Evolutionary conservation across 2,329 filamentous ascomycete species (phyloP), one percentile per base, ranked within the genome.

Genomic region (Arthrobotrys sphaeroides): DNA sequence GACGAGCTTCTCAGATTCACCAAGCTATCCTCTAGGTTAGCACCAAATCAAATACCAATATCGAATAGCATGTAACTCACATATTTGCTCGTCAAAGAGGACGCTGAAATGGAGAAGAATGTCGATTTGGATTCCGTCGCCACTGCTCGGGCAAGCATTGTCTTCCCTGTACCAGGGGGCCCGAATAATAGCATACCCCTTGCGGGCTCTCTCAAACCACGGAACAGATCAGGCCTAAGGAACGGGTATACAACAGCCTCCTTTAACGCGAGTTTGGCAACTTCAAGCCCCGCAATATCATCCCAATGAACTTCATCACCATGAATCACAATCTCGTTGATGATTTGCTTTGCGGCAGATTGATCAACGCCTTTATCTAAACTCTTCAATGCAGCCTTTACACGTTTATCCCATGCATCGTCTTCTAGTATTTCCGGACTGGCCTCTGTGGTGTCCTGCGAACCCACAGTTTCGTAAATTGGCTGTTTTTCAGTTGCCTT

Each of bases 211-310:
- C 95, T 90, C 9, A 99, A 86, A 0, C 95, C 95, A 88, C 94
- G 95, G 84, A 99, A 99, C 1, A 99, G 84, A 82, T 99, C 95
- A 0, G 95, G 95, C 0, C 95, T 90, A 9, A 99, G 84, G 81
- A 99, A 98, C 0, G 95, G 95, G 80, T 99, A 99, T 1, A 99
- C 94, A 0, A 99, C 95, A 0, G 93, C 93, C 83, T 99, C 95
- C 80, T 96, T 94, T 57, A 99, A 84, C 0, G 95, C 94, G 66
- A 89, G 92, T 81, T 99, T 99, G 33, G 95, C 95, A 62, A 91
- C 87, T 57, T 97, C 92, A 2, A 99, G 84, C 0, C 95, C 95
- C 0, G 95, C 94, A 68, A 99, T 91, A 81, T 99, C 95, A 53
- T 89, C 88, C 95, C 95, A 99, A 79, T 91, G 92, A 1, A 99